Base-by-base conservation (phyloP, 352 stramenopile species). In the Pelagophyceae sp. region DNA sequence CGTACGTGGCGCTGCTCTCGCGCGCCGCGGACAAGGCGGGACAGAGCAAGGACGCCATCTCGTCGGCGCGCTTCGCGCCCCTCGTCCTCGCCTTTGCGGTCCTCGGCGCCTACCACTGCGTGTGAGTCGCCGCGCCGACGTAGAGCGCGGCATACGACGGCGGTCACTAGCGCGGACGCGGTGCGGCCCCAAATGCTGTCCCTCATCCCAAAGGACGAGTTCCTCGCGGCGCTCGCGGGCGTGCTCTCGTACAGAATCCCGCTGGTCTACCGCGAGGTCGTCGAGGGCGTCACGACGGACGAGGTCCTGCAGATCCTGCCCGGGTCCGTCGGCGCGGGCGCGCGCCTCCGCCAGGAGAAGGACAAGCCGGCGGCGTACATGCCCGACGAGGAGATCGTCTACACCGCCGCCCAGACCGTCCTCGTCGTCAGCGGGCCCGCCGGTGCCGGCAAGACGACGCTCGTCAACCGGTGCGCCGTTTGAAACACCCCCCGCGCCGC, bases 401-500 rank as follows among this genome's bases (percentile, higher is more conserved):
- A 32, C 67, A 31, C 6, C 67, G 5, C 33, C 35, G 2, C 11
- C 15, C 0, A 58, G 35, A 74, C 67, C 17, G 37, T 74, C 17
- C 33, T 74, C 67, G 67, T 74, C 20, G 35, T 74, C 35, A 38
- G 67, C 67, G 67, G 67, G 2, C 67, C 67, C 17, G 35, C 67
- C 17, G 67, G 67, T 19, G 67, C 67, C 17, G 67, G 67, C 67
- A 58, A 50, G 35, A 50, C 20, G 2, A 58, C 67, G 15, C 67
- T 74, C 35, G 67, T 58, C 67, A 31, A 74, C 67, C 37, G 67
- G 45, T 54, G 23, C 45, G 45, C 45, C 11, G 11, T 54, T 23
- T 54, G 11, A 23, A 23, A 11, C 11, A 54, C 45, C 45, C 45
- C 45, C 11, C 45, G 45, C 45, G 11, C 23, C 11, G 45, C 11